Evolutionary conservation across 768 basidiomycete genomes (phyloP).

Genomic region (Trametes cubensis): DNA sequence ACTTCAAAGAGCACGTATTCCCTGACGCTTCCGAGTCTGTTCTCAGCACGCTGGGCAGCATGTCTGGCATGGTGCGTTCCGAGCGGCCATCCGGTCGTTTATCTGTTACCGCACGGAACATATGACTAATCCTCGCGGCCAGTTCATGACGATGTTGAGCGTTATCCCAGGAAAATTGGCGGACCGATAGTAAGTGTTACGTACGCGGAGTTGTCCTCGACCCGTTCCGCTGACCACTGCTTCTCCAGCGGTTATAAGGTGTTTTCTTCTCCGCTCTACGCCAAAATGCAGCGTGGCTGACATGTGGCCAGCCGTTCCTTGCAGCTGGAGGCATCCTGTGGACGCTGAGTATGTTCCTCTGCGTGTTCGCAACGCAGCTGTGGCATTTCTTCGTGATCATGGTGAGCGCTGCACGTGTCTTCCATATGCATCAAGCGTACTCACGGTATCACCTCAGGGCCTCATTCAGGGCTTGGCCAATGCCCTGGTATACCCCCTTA

Average conservation of each 20-base stretch:
- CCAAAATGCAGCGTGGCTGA: background rate
- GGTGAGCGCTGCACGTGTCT: slow-evolving; percentile 5
- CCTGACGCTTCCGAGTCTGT: slow-evolving; percentile 28
- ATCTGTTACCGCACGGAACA: background rate
- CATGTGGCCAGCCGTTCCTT: slow-evolving; percentile 23
- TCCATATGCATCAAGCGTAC: background rate
- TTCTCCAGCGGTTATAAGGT: slow-evolving; percentile 25
- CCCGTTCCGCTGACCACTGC: background rate
- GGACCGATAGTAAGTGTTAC: slow-evolving; percentile 27
- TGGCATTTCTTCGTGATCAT: slow-evolving; percentile 30
- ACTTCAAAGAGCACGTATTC: slow-evolving; percentile 34
- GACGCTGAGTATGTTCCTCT: slow-evolving; percentile 29
- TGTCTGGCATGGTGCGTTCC: slow-evolving; percentile 27
- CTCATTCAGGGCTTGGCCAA: slow-evolving; percentile 24
- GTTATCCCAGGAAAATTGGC: slow-evolving; percentile 28
- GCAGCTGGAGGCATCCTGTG: slow-evolving; percentile 28
- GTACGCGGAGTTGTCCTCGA: background rate
- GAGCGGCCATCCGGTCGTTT: background rate
- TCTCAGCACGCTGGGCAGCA: slow-evolving; percentile 26
- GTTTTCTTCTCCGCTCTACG: background rate
- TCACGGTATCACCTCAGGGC: slow-evolving; percentile 13
- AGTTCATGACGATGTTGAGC: slow-evolving; percentile 29
- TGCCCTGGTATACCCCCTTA: slow-evolving; percentile 26
- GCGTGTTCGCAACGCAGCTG: slow-evolving; percentile 27
- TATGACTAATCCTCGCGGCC: background rate